Conservation (phyloP, 2,329 filamentous ascomycete species). For the Verticillium longisporum region DNA sequence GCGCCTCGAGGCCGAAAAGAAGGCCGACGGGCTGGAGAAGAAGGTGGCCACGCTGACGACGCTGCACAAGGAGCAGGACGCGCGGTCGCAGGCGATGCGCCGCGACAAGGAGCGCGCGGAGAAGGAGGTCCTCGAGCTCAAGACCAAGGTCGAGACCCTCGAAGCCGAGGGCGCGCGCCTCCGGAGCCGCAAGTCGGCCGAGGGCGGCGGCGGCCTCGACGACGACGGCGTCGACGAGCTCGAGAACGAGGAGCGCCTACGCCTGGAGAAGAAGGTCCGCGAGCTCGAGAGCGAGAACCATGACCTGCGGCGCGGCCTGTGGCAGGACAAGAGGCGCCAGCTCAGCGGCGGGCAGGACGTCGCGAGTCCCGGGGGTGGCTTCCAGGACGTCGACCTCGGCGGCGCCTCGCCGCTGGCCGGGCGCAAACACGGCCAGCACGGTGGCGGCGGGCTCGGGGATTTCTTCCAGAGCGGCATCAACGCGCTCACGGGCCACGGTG, state of each 20-base stretch:
- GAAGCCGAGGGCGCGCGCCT: slow-evolving; percentile 68
- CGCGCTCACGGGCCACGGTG: slow-evolving; percentile 44
- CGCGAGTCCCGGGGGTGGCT: slow-evolving; percentile 43
- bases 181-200: slow-evolving; percentile 48
- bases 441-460: slow-evolving; percentile 45
- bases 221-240: slow-evolving; percentile 74
- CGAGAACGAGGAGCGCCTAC: slow-evolving; percentile 73
- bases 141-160: slow-evolving; percentile 56
- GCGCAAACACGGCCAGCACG: slow-evolving; percentile 24
- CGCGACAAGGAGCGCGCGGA: slow-evolving; percentile 51
- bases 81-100: slow-evolving; percentile 57
- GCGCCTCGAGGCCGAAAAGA: slow-evolving; percentile 38
- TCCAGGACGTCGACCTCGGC: slow-evolving; percentile 80
- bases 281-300: slow-evolving; percentile 81
- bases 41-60: slow-evolving; percentile 78
- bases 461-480: slow-evolving; percentile 54
- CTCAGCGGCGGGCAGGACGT: slow-evolving; percentile 55
- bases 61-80: slow-evolving; percentile 78
- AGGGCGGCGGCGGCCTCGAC: slow-evolving; percentile 56
- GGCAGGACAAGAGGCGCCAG: slow-evolving; percentile 73
- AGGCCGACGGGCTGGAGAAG: slow-evolving; percentile 45
- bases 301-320: slow-evolving; percentile 78
- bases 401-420: slow-evolving; percentile 25
- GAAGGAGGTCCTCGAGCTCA: slow-evolving; percentile 52
- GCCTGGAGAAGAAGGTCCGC: slow-evolving; percentile 68